A percentile compares a stretch with the other conserved stretches of the same genome.
These are phyloP conservation scores for Fusarium chuoi DNA, from an alignment of 2,329 filamentous ascomycete genomes.

Conservation along the genomic window DNA sequence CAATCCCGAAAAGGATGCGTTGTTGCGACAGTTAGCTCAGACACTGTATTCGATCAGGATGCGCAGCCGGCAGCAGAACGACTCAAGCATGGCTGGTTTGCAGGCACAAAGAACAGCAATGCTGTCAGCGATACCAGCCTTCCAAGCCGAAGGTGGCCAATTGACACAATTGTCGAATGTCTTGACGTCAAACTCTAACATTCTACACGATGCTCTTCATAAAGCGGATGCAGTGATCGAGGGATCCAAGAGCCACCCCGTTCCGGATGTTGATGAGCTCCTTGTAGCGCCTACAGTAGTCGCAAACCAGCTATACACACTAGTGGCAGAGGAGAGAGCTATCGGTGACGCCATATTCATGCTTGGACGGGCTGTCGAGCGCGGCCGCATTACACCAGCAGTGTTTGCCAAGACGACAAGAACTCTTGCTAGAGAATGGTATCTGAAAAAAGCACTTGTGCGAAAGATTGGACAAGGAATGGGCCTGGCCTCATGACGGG, in stretches of 20 bases:
- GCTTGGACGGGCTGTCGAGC: slow-evolving; percentile 78
- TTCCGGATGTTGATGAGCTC: slow-evolving; percentile 87
- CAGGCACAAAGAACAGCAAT: slow-evolving; percentile 84
- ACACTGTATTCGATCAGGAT: slow-evolving; percentile 76
- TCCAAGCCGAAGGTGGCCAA: slow-evolving; percentile 79
- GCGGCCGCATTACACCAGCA: slow-evolving; percentile 74
- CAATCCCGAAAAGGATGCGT: slow-evolving; percentile 93
- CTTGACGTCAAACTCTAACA: slow-evolving; percentile 79
- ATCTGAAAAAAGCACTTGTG: slow-evolving; percentile 82
- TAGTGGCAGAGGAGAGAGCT: slow-evolving; percentile 89
- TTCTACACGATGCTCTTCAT: slow-evolving; percentile 79
- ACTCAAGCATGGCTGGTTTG: slow-evolving; percentile 78
- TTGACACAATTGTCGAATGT: slow-evolving; percentile 77
- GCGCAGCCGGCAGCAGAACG: slow-evolving; percentile 76
- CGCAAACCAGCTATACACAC: slow-evolving; percentile 88
- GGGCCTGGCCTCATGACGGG: slow-evolving; percentile 63
- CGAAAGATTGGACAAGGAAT: slow-evolving; percentile 82
- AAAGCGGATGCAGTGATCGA: slow-evolving; percentile 83
- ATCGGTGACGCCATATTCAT: slow-evolving; percentile 89
- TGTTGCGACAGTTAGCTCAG: slow-evolving; percentile 79
- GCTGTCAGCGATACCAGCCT: slow-evolving; percentile 70
- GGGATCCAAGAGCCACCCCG: slow-evolving; percentile 72
- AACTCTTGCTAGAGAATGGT: slow-evolving; percentile 80
- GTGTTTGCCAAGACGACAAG: slow-evolving; percentile 83
- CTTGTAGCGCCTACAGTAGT: slow-evolving; percentile 95